A percentile compares a stretch with the other conserved stretches of the same genome.
These are phyloP conservation scores for Xerocomellus chrysenteron DNA, from an alignment of 768 basidiomycete genomes.

Conservation along the genomic window DNA sequence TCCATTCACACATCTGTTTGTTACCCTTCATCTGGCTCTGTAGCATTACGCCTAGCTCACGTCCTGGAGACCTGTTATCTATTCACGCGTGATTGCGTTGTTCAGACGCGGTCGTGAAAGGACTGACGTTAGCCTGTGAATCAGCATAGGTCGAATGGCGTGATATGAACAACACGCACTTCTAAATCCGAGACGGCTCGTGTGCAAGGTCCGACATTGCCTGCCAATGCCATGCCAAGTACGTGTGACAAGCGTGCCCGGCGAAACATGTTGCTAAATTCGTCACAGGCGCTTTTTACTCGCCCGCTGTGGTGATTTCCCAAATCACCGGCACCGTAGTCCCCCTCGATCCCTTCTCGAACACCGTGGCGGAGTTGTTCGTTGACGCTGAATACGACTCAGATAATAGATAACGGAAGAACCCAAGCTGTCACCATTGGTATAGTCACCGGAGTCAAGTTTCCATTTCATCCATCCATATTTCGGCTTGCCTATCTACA, in stretches of 20 bases:
- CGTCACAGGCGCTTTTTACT: conserved; percentile 8
- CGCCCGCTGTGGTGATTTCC: conserved; percentile 15
- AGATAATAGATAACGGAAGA: conserved; percentile 13
- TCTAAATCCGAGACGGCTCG: conserved; percentile 5
- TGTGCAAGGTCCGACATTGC: conserved; percentile 9
- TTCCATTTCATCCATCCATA: conserved; percentile 3
- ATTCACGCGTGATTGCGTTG: conserved; percentile 3
- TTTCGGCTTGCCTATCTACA: neutral
- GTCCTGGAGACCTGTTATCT: conserved; percentile 11
- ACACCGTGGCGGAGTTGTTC: conserved; percentile 13
- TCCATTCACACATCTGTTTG: neutral
- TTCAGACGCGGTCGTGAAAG: conserved; percentile 5
- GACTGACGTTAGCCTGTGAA: conserved; percentile 4
- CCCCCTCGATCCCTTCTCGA: conserved; percentile 8
- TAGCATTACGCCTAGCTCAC: conserved; percentile 7
- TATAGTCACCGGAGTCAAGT: conserved; percentile 10
- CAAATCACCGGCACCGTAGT: conserved; percentile 17
- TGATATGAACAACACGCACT: conserved; percentile 12
- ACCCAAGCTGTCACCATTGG: neutral
- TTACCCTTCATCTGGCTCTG: conserved; percentile 1
- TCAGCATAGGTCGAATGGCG: neutral
- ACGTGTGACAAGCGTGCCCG: neutral
- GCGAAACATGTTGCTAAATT: conserved; percentile 12
- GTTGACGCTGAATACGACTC: neutral
- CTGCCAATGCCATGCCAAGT: neutral